These are phyloP conservation scores for Metschnikowia borealis DNA, from an alignment of 805 yeast genomes.

Conservation along the genomic window DNA sequence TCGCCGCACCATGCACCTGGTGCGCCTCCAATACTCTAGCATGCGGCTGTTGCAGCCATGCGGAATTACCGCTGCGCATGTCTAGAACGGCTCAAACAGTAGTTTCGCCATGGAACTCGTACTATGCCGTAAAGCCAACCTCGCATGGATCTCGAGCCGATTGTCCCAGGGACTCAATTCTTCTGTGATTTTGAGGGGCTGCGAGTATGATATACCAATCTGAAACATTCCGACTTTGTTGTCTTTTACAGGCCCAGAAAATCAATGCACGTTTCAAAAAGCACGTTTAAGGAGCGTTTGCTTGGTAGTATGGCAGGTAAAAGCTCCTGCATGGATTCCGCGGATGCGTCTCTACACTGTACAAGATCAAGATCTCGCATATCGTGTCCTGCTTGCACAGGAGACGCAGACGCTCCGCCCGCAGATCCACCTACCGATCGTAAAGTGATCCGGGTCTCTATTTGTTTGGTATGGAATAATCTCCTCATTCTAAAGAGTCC, in stretches of 20 bases:
- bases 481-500: no score
- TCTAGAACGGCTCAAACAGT: neutral
- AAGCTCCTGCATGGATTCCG: neutral
- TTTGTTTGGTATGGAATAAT: neutral
- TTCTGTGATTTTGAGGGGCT: neutral
- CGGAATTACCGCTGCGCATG: neutral
- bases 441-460: neutral
- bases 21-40: neutral
- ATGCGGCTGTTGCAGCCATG: conserved; percentile 3
- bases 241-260: neutral
- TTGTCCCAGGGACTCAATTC: neutral
- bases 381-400: neutral
- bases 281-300: neutral
- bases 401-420: neutral
- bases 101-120: neutral
- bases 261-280: neutral
- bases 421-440: neutral
- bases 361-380: conserved; percentile 3
- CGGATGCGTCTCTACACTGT: neutral
- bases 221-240: neutral
- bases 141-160: neutral
- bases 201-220: neutral
- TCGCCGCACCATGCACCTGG: conserved; percentile 2
- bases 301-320: neutral
- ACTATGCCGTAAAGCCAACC: neutral